Evolutionary conservation across 805 yeast species (phyloP), one percentile per base, ranked within the genome.

Genomic region (Zygotorulaspora danielsina): DNA sequence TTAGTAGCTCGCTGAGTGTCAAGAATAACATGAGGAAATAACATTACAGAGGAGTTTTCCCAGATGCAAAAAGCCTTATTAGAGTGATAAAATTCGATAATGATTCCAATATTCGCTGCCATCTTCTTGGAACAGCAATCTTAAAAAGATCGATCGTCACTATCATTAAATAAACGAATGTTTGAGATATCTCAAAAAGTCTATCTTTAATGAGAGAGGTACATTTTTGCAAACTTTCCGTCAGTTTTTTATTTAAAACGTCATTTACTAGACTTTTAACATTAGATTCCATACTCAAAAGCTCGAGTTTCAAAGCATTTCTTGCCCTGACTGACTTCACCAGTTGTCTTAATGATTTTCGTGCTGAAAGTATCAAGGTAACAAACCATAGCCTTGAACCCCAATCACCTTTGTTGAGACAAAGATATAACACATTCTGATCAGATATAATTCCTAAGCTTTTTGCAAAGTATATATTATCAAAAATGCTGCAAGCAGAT

Each of bases 301-400:
- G 19, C 32, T 56, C 61, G 10, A 36, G 42, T n/a, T 38, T 27
- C 6, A 50, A 39, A 32, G 31, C 48, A 5, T 11, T 32, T 37
- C 50, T 51, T 6, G 47, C n/a, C 20, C 31, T 44, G 4, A 48
- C 19, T 3, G 42, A 19, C 9, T 29, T 39, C 4, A 46, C 8
- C 12, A 55, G 17, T 19, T 44, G 38, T 11, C 46, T 40, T 3
- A 50, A 9, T 15, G 46, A 37, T 36, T 44, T 54, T 32, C 61
- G 40, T 2, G 48, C 36, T 2, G 59, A 45, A 13, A 59, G 44
- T 2, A 57, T 2, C n/a, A 55, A 38, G 1, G 62, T 51, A 1
- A 53, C 36, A 10, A 58, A 46, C 64, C 64, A 59, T 9, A 58
- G 19, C 29, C 53, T 58, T 2, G 59, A 54, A 11, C 61, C 61